Conservation (phyloP, 1,139 yeast species). For the Saccharomyces hybrid region DNA sequence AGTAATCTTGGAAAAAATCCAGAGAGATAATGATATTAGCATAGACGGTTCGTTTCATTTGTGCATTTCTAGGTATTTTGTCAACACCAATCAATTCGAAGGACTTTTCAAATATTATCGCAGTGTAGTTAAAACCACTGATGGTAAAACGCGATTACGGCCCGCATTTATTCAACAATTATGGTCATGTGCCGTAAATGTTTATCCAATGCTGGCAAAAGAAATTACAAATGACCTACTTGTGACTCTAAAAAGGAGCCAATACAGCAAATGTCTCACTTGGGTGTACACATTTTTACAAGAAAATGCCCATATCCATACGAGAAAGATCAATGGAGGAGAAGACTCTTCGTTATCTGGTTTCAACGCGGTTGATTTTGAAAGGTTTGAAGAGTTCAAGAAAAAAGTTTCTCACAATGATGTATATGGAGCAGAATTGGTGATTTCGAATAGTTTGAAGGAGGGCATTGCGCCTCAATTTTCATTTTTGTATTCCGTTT, state of each 20-base stretch:
- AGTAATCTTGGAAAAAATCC: constrained; percentile 8
- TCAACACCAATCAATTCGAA: constrained; percentile 16
- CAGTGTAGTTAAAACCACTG: constrained; percentile 6
- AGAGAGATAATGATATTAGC: constrained; percentile 9
- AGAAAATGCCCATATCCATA: constrained; percentile 4
- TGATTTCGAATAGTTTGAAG: constrained; percentile 15
- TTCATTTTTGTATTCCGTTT: constrained; percentile 17
- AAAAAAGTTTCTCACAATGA: constrained; percentile 8
- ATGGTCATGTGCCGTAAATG: constrained; percentile 16
- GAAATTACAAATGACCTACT: constrained; percentile 19
- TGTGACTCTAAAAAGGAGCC: constrained; percentile 11
- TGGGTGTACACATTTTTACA: constrained; percentile 10
- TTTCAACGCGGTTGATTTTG: neutral
- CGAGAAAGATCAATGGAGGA: constrained; percentile 1
- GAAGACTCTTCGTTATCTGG: constrained; percentile 3
- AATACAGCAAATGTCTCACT: constrained; percentile 10
- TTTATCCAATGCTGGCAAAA: constrained; percentile 17
- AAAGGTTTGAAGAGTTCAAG: neutral
- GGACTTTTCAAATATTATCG: constrained; percentile 17
- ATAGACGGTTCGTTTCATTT: constrained; percentile 11
- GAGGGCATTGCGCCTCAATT: constrained; percentile 22
- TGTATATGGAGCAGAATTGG: constrained; percentile 10
- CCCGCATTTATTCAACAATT: constrained; percentile 12
- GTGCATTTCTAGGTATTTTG: constrained; percentile 18
- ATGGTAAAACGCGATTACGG: constrained; percentile 9